phyloP scores from a whole-genome alignment of 2,329 filamentous ascomycete genomes.

The Catunica adiposa region DNA sequence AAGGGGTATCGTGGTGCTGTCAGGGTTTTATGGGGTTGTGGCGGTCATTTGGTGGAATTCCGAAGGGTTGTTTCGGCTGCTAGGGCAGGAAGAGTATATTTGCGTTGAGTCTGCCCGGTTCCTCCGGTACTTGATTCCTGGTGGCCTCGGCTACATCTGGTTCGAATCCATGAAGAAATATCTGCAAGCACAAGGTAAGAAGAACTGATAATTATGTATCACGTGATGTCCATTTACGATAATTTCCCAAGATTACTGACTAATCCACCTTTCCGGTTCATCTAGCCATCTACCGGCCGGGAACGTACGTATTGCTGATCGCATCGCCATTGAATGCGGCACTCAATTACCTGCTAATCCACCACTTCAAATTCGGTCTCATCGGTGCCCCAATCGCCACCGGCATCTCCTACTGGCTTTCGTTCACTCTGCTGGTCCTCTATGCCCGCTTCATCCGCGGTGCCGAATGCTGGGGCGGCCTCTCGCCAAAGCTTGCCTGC shows the following conservation, averaged over 20 bases:
- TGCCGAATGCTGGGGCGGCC: constrained; percentile 65
- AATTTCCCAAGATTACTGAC: no score
- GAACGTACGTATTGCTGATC: constrained; percentile 66
- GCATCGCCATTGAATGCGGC: constrained; percentile 68
- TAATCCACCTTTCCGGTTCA: no score
- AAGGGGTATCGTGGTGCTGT: constrained; percentile 55
- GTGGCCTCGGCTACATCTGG: constrained; percentile 72
- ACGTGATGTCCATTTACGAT: neutral
- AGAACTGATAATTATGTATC: constrained; percentile 3
- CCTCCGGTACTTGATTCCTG: constrained; percentile 56
- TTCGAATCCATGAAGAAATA: constrained; percentile 80
- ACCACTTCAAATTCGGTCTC: constrained; percentile 53
- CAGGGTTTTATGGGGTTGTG: constrained; percentile 55
- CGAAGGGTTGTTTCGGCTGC: constrained; percentile 52
- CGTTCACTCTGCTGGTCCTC: constrained; percentile 56
- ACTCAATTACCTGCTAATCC: constrained; percentile 67
- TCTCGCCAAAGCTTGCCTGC: constrained; percentile 43
- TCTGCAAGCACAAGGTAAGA: constrained; percentile 69
- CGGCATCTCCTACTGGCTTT: constrained; percentile 72
- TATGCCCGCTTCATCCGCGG: constrained; percentile 58
- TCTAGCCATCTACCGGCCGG: constrained; percentile 53
- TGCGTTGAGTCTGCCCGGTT: constrained; percentile 59
- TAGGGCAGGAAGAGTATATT: constrained; percentile 67
- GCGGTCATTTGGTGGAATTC: constrained; percentile 59
- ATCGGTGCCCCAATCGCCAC: constrained; percentile 70